A percentile compares a stretch with the other conserved stretches of the same genome.
Conservation (phyloP, 208 protist genomes). For the Leishmania martiniquensis region DNA sequence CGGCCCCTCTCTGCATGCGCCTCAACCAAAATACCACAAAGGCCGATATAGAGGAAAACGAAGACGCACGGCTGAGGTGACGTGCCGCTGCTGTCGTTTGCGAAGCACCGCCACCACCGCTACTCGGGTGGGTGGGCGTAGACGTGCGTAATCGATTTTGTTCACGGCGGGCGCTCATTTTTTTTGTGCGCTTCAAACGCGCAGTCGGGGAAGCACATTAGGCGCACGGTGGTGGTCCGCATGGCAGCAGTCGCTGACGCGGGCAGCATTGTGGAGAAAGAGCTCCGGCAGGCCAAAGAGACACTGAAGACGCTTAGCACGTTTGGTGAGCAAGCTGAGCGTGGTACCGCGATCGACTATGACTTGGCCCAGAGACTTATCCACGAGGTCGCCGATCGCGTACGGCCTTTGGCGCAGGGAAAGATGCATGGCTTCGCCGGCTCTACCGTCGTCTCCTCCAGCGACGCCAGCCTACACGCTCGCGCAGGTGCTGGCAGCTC, state of each 20-base stretch:
- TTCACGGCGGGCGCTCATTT: no score
- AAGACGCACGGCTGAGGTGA: neutral
- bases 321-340: constrained; percentile 50
- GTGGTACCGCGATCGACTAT: constrained; percentile 37
- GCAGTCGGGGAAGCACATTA: neutral
- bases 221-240: neutral
- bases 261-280: constrained; percentile 38
- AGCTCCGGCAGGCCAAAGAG: constrained; percentile 57
- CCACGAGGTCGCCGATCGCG: constrained; percentile 18
- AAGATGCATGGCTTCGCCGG: constrained; percentile 17
- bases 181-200: neutral
- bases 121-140: neutral
- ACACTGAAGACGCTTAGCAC: constrained; percentile 38
- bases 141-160: no score
- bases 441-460: constrained; percentile 20
- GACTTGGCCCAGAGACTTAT: constrained; percentile 24
- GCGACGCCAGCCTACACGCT: constrained; percentile 13
- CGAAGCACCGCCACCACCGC: neutral
- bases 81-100: neutral
- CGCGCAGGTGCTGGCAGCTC: constrained; percentile 13
- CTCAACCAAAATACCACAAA: neutral
- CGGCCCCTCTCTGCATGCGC: neutral
- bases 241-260: constrained; percentile 4
- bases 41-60: neutral
- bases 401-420: constrained; percentile 41